Evolutionary conservation across 2,329 filamentous ascomycete genomes (phyloP), one percentile per base, ranked within the genome.

Genomic region (Colletotrichum noveboracense): DNA sequence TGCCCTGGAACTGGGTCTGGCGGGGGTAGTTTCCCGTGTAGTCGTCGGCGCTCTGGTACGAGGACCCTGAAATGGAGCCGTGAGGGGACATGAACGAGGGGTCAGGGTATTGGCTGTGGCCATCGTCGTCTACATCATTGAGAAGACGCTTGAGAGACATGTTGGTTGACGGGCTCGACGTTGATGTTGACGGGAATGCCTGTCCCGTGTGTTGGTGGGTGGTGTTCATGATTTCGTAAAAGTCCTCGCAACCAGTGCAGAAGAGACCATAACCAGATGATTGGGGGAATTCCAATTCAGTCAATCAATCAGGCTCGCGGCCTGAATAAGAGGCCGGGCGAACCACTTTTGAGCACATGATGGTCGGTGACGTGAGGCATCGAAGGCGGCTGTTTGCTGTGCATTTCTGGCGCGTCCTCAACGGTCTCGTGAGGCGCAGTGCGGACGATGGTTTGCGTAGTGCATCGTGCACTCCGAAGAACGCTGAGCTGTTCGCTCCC

Each of bases 111-210:
- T 58, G 43, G n/a, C 43, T 52, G 6, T 21, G 62, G 7, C 26
- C 14, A n/a, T 76, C 73, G 16, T 72, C 66, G 1, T 77, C 76
- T 13, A 70, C 76, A 28, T 76, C 69, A 21, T 77, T 77, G 26
- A 77, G 69, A 5, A 77, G 73, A 26, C 76, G 75, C 55, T 77
- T 77, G 6, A 77, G 70, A 8, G 75, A 70, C 76, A 77, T 77
- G 21, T n/a, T 62, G 38, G 64, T 24, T 18, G 64, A 36, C 26
- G 58, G 28, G 18, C 28, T 56, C 1, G 52, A 21, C 1, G 36
- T 36, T n/a, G 48, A 52, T 24, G 60, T 48, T 30, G 48, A 36
- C 65, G 65, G 24, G 38, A 30, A 66, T 48, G 62, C 36, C 62
- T 52, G n/a, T 26, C 60, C 48, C 56, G 60, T 38, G 3, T 65